phyloP scores from a whole-genome alignment of 257 asterid species.

The Solanum corneliomulleri region DNA sequence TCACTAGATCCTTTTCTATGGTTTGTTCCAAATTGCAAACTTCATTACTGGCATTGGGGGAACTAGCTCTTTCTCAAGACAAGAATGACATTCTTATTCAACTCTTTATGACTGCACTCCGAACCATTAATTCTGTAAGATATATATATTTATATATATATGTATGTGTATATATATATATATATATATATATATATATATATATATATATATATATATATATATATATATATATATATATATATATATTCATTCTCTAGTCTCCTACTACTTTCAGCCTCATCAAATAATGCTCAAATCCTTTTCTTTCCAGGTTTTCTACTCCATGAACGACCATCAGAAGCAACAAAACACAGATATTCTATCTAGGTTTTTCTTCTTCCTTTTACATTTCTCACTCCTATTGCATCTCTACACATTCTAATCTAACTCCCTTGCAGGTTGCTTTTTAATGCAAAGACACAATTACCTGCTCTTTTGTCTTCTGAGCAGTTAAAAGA shows the following conservation, averaged over 20 bases:
- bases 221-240: no score
- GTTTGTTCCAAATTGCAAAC: constrained; percentile 40
- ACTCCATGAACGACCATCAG: constrained; percentile 38
- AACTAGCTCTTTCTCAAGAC: constrained; percentile 27
- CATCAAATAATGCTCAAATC: not conserved
- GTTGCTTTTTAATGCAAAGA: constrained; percentile 42
- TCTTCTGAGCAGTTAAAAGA: constrained; percentile 58
- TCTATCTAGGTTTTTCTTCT: constrained; percentile 41
- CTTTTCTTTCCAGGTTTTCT: constrained; percentile 51
- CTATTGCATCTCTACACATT: not conserved
- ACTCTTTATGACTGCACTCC: constrained; percentile 38
- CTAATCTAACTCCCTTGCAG: constrained; percentile 26
- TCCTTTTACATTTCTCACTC: not conserved
- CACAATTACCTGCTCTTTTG: constrained; percentile 48
- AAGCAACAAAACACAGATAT: constrained; percentile 39
- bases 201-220: no score
- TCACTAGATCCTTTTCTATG: constrained; percentile 50
- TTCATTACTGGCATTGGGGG: constrained; percentile 32
- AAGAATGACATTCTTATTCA: constrained; percentile 48
- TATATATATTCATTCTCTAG: not conserved
- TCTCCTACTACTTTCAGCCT: not conserved
- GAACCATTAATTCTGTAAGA: constrained; percentile 47
- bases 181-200: not conserved
- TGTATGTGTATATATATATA: no score
- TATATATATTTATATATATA: not conserved